A percentile compares a stretch with the other conserved stretches of the same genome.
Conservation (phyloP, 1,139 yeast genomes). For the Kodamaea derodonti region DNA sequence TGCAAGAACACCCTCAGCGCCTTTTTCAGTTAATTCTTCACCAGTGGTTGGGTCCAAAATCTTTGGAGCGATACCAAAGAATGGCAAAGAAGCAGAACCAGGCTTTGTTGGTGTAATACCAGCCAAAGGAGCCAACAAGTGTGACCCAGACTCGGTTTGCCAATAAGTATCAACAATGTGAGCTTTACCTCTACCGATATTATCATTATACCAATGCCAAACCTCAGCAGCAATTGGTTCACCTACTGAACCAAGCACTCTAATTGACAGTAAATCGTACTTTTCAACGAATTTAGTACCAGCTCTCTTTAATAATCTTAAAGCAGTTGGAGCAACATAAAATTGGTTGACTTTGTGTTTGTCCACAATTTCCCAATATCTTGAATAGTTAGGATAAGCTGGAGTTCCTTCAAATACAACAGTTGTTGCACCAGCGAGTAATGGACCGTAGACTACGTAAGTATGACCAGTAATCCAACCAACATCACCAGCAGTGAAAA, state of each 20-base stretch:
- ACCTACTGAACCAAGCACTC: conserved; percentile 84
- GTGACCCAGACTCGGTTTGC: conserved; percentile 84
- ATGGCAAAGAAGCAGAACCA: conserved; percentile 76
- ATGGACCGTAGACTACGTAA: conserved; percentile 78
- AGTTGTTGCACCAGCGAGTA: conserved; percentile 73
- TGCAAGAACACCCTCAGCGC: conserved; percentile 74
- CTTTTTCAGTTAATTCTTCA: conserved; percentile 55
- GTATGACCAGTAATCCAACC: conserved; percentile 93
- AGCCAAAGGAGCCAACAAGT: conserved; percentile 67
- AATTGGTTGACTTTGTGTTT: conserved; percentile 74
- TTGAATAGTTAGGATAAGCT: conserved; percentile 72
- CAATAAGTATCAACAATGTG: conserved; percentile 79
- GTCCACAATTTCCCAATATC: conserved; percentile 84
- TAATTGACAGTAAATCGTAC: conserved; percentile 59
- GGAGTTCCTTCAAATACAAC: conserved; percentile 87
- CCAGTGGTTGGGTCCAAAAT: conserved; percentile 73
- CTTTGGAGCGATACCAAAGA: conserved; percentile 67
- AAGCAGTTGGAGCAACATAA: conserved; percentile 88
- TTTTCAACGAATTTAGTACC: conserved; percentile 66
- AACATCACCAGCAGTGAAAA: conserved; percentile 84
- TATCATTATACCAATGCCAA: conserved; percentile 88
- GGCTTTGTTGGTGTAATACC: conserved; percentile 75
- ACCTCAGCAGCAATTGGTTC: conserved; percentile 92
- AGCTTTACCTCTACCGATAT: conserved; percentile 70
- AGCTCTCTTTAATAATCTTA: conserved; percentile 77